These are phyloP conservation scores for Coemansia sp. DNA, from an alignment of 192 early-diverging fungal genomes.

Conservation along the genomic window DNA sequence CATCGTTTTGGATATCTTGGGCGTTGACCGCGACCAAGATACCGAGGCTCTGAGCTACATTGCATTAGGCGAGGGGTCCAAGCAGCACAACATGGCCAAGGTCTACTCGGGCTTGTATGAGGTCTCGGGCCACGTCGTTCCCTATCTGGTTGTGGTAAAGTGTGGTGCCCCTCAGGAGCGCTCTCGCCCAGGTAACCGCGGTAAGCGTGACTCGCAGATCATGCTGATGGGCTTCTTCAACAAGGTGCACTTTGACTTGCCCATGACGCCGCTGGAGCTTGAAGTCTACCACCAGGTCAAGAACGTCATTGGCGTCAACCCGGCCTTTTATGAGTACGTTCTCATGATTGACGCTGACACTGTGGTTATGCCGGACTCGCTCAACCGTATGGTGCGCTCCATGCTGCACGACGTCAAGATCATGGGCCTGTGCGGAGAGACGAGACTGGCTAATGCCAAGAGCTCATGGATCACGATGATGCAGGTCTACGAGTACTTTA, in stretches of 20 bases:
- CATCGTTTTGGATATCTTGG: conserved; percentile 96
- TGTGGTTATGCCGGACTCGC: conserved; percentile 84
- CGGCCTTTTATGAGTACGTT: conserved; percentile 93
- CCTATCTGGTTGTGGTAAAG: conserved; percentile 95
- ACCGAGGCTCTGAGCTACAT: conserved; percentile 87
- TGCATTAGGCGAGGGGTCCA: conserved; percentile 85
- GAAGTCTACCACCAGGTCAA: conserved; percentile 99
- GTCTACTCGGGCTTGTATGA: conserved; percentile 98
- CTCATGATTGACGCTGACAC: conserved; percentile 99
- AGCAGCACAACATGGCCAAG: conserved; percentile 97
- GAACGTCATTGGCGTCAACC: conserved; percentile 97
- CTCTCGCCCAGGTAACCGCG: conserved; percentile 91
- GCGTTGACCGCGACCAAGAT: conserved; percentile 81
- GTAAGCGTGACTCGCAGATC: conserved; percentile 99
- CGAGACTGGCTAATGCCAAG: conserved; percentile 90
- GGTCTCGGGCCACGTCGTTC: conserved; percentile 87
- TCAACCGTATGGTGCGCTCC: conserved; percentile 90
- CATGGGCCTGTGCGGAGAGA: conserved; percentile 98
- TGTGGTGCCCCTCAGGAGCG: conserved; percentile 85
- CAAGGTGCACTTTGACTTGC: conserved; percentile 91
- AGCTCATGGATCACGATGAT: conserved; percentile 97
- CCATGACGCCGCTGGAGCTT: conserved; percentile 95
- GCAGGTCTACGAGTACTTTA: conserved; percentile 99
- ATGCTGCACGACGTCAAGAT: conserved; percentile 92
- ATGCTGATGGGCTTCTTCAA: conserved; percentile 98